These are phyloP conservation scores for Cadophora malorum DNA, from an alignment of 2,329 filamentous ascomycete genomes.

Conservation along the genomic window DNA sequence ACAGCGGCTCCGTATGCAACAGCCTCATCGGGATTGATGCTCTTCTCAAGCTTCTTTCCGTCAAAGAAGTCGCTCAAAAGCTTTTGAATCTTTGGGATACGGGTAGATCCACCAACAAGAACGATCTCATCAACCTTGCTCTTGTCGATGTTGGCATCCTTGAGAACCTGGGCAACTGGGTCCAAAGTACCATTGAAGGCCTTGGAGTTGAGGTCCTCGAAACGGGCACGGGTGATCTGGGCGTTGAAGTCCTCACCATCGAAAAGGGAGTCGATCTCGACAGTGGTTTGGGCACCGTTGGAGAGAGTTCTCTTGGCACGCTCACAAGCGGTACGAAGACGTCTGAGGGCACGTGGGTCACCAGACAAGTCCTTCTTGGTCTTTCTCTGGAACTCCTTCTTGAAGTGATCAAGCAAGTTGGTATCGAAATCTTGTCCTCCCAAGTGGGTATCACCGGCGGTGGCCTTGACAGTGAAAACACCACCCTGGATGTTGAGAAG, in stretches of 20 bases:
- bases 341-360: constrained; percentile 90
- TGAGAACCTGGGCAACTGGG: constrained; percentile 94
- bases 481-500: constrained; percentile 98
- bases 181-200: constrained; percentile 92
- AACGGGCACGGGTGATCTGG: constrained; percentile 97
- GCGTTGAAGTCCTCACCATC: constrained; percentile 98
- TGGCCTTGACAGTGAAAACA: constrained; percentile 99
- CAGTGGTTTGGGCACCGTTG: constrained; percentile 94
- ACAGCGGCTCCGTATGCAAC: constrained; percentile 99
- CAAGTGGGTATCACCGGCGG: constrained; percentile 95
- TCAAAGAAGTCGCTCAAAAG: constrained; percentile 98
- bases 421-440: constrained; percentile 97
- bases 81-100: constrained; percentile 99
- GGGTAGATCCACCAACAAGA: constrained; percentile 97
- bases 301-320: constrained; percentile 99
- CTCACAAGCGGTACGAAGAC: constrained; percentile 97
- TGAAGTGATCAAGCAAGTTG: constrained; percentile 94
- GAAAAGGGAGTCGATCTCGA: constrained; percentile 98
- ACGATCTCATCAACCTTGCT: constrained; percentile 96
- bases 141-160: constrained; percentile 91
- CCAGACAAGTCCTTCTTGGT: constrained; percentile 76
- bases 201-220: constrained; percentile 98
- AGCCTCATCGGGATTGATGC: constrained; percentile 99
- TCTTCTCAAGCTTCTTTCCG: constrained; percentile 99
- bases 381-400: constrained; percentile 89